Evolutionary conservation across 2,329 filamentous ascomycete species (phyloP), one percentile per base, ranked within the genome.

Genomic region (Aspergillus unguis): DNA sequence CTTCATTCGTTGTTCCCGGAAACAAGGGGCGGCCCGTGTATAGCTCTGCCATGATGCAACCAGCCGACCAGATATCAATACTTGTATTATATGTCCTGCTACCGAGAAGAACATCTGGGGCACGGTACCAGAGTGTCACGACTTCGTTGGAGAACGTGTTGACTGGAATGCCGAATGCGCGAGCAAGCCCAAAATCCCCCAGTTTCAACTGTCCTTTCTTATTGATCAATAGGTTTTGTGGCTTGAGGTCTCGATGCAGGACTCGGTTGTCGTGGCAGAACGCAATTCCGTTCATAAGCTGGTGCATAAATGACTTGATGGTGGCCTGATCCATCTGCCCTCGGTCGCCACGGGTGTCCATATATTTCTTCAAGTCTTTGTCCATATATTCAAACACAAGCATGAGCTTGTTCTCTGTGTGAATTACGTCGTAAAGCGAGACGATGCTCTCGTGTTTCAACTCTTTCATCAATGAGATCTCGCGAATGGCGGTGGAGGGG

Each of bases 1-100:
- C 94, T 72, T 99, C 94, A 71, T 99, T 99, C 35, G 94, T 96
- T 1, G 94, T 99, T 53, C 94, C 94, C 0, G 94, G 94, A 76
- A 99, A 99, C 5, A 99, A 81, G 0, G 94, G 94, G 17, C 94
- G 84, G 3, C 94, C 94, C 0, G 92, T 96, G 73, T 95, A 97
- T 91, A 99, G 96, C 75, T 99, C 94, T 7, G 94, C 94, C 94
- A 99, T 97, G 78, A 99, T 99, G 73, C 94, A 99, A 52, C 94
- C 94, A 5, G 94, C 94, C 5, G 90, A 96, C 94, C 94, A 99
- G 69, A 99, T 97, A 67, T 99, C 94, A 71, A 99, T 97, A 75
- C 90, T 95, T n/a, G 94, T 99, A 75, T 96, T 99, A 77, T 99
- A 99, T 25, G 94, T 97, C 60, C 94, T 81, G 65, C 88, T 94